Conservation (phyloP, 169 alveolate genomes). For the Plasmodium knowlesi region DNA sequence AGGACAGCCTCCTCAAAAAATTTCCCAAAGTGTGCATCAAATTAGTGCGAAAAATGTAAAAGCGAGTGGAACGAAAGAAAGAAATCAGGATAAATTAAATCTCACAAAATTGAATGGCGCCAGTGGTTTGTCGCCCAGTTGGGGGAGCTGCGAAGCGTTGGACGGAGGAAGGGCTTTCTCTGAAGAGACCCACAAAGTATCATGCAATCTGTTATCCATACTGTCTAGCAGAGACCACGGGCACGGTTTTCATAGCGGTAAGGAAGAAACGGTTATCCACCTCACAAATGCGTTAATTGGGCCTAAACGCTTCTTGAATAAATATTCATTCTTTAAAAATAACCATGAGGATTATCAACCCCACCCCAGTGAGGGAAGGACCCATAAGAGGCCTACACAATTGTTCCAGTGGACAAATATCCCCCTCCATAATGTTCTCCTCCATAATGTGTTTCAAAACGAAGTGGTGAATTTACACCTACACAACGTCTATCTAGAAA, state of each 20-base stretch:
- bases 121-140: neutral
- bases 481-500: constrained; percentile 28
- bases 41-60: constrained; percentile 2
- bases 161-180: neutral
- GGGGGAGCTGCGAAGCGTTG: neutral
- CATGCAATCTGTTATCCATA: neutral
- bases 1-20: neutral
- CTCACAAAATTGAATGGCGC: neutral
- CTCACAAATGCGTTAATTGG: neutral
- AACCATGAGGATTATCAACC: neutral
- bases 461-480: constrained; percentile 7
- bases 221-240: neutral
- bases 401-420: neutral
- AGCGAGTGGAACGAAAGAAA: neutral
- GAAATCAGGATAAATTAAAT: neutral
- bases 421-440: neutral
- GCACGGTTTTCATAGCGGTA: neutral
- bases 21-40: neutral
- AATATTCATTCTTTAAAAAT: constrained; percentile 23
- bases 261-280: neutral
- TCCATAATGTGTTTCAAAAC: neutral
- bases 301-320: neutral
- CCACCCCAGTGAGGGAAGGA: neutral
- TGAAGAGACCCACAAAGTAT: neutral
- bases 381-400: neutral